A percentile compares a stretch with the other conserved stretches of the same genome.
phyloP scores from a whole-genome alignment of 2,329 filamentous ascomycete species.

The Pleomassaria siparia region DNA sequence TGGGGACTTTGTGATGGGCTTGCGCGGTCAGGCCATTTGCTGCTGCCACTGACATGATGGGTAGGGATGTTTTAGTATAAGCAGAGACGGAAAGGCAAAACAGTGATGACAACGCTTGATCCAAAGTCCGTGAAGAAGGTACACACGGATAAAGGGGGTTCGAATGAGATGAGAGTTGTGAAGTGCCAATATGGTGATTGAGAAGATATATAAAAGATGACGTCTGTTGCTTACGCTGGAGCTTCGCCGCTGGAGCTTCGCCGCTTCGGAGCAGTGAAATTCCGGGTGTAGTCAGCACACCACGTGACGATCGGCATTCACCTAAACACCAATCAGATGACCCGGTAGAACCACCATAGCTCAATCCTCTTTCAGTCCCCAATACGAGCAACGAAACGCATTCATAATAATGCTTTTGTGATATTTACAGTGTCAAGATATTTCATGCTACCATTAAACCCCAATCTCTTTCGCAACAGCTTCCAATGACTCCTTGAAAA shows the following conservation, averaged over 20 bases:
- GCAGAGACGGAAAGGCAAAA: neutral
- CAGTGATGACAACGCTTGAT: no score
- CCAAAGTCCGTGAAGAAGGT: neutral
- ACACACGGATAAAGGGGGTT: no score
- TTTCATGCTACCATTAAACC: no score
- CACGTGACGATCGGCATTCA: neutral
- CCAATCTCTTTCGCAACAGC: no score
- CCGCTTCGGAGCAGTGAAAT: neutral
- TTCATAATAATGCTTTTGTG: no score
- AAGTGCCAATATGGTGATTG: neutral
- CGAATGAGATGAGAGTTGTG: neutral
- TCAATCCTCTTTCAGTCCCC: no score
- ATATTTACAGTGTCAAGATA: no score
- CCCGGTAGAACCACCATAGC: no score
- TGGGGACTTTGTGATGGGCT: slow-evolving; percentile 27
- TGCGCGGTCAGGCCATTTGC: neutral
- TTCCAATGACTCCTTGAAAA: no score
- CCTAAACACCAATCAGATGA: neutral
- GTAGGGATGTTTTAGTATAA: neutral
- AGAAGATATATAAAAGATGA: neutral
- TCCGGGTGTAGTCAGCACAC: neutral
- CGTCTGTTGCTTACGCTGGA: neutral
- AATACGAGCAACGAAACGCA: no score
- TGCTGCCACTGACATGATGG: neutral
- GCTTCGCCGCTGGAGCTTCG: neutral